Percentiles rank a stretch among this genome's conserved stretches.
Evolutionary conservation across 2,329 filamentous ascomycete species (phyloP).

Genomic region (Chlorencoelia australis): DNA sequence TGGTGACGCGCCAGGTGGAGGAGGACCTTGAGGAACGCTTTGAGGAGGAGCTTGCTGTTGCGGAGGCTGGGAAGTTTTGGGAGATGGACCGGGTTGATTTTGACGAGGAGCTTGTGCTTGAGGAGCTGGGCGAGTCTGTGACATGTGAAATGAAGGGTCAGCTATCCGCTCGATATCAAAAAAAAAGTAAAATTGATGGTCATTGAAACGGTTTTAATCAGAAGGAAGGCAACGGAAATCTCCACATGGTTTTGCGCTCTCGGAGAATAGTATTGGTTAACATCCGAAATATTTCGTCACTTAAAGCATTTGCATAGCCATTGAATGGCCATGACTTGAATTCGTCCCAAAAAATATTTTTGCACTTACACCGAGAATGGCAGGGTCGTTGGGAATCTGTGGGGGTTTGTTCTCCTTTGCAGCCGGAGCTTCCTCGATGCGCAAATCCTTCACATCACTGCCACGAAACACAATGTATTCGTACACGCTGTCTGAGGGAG

Average conservation of each 20-base stretch:
- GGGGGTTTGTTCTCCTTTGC: constrained; percentile 66
- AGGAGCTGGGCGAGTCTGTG: constrained; percentile 22
- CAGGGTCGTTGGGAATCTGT: constrained; percentile 84
- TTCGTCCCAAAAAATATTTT: constrained; percentile 6
- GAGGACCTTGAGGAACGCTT: constrained; percentile 6
- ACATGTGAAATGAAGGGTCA: constrained; percentile 22
- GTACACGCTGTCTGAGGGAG: constrained; percentile 79
- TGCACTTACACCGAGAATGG: constrained; percentile 87
- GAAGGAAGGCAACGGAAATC: constrained; percentile 99
- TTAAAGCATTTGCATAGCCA: constrained; percentile 24
- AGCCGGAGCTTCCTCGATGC: constrained; percentile 74
- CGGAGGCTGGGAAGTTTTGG: constrained; percentile 11
- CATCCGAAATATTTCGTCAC: constrained; percentile 99
- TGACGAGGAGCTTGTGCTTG: constrained; percentile 11
- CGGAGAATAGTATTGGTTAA: constrained; percentile 81
- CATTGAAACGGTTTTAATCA: constrained; percentile 44
- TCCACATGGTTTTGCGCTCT: constrained; percentile 95
- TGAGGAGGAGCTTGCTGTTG: constrained; percentile 13
- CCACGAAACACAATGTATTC: constrained; percentile 98
- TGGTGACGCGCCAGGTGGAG: constrained; percentile 15
- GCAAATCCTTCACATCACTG: constrained; percentile 95
- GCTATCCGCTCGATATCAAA: constrained; percentile 2
- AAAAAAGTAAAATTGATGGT: constrained; percentile 5
- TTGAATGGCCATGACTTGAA: neutral
- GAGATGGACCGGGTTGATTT: constrained; percentile 7